These are phyloP conservation scores for Cryptococcus maquisensis DNA, from an alignment of 1,284 basidiomycete genomes.

Conservation along the genomic window DNA sequence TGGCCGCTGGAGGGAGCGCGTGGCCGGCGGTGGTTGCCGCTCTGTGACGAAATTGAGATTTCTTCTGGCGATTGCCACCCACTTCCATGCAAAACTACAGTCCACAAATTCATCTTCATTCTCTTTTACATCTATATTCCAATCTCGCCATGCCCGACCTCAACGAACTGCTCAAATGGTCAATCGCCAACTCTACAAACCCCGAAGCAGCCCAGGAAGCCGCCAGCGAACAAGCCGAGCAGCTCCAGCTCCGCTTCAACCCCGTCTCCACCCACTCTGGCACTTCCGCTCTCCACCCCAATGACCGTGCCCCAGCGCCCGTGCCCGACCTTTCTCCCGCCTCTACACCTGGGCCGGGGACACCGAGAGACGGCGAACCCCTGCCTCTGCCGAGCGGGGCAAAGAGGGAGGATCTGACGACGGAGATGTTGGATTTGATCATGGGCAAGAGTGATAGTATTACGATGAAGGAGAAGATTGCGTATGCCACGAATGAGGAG, in stretches of 20 bases:
- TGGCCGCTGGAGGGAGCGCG: too few species aligned
- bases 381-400: slow-evolving; percentile 7
- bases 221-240: neutral
- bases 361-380: slow-evolving; percentile 10
- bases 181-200: slow-evolving; percentile 37
- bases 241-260: slow-evolving; percentile 34
- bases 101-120: neutral
- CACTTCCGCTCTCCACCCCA: slow-evolving; percentile 37
- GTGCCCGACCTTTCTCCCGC: slow-evolving; percentile 21
- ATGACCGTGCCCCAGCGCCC: slow-evolving; percentile 27
- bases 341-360: slow-evolving; percentile 27
- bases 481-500: slow-evolving; percentile 62
- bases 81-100: too few species aligned
- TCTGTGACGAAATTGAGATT: too few species aligned
- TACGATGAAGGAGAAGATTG: slow-evolving; percentile 81
- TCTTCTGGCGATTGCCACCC: too few species aligned
- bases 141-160: slow-evolving; percentile 33
- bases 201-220: neutral
- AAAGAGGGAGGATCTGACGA: slow-evolving; percentile 28
- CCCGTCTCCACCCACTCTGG: slow-evolving; percentile 21
- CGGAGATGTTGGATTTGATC: slow-evolving; percentile 77
- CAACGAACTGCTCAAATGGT: slow-evolving; percentile 36
- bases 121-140: neutral
- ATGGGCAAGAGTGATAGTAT: slow-evolving; percentile 79
- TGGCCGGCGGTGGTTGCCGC: too few species aligned